Base-by-base conservation (phyloP, 192 early-diverging fungal genomes). In the Backusella circina region DNA sequence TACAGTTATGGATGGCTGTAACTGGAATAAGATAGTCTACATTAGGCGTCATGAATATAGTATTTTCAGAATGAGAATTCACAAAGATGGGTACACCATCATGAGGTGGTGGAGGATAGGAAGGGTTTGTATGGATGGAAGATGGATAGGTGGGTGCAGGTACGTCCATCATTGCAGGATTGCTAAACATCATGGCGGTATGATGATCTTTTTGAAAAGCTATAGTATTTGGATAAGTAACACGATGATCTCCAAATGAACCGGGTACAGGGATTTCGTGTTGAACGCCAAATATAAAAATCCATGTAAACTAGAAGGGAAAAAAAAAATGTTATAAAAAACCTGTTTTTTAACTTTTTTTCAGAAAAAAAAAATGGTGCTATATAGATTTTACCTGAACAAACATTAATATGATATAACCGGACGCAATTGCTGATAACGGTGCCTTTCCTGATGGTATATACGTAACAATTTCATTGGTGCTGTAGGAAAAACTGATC, bases 11-110 rank as follows among this genome's bases (percentile, higher is more conserved):
- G 37, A 70, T 70, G 13, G 69, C 69, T 44, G 41, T 47, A 3
- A 90, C 91, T 72, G 90, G 89, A 82, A 87, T 85, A 2, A 86
- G 78, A 72, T 88, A 82, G 65, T 86, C 90, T 54, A 78, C n/a
- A 41, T 41, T 18, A 30, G 69, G 69, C 7, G 69, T 30, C 39
- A 70, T 15, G 31, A 37, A 73, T 12, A 66, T 23, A 15, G 18
- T 72, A 37, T 30, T 35, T 72, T 73, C 23, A 65, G 13, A 16
- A 28, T 16, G 36, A 9, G 37, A 39, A n/a, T 16, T 73, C n/a
- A 33, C 16, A 66, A 65, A 69, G 18, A 69, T 74, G 18, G 38
- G 47, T 64, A 35, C 30, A 32, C 8, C 21, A 37, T 67, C 30
- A 32, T 70, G 39, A 32, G 21, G 13, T 28, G 33, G 6, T 2